Percentiles rank a stretch among this genome's conserved stretches.
These are phyloP conservation scores for Hibiscus tridactylites DNA, from an alignment of 345 rosid species.

Conservation along the genomic window DNA sequence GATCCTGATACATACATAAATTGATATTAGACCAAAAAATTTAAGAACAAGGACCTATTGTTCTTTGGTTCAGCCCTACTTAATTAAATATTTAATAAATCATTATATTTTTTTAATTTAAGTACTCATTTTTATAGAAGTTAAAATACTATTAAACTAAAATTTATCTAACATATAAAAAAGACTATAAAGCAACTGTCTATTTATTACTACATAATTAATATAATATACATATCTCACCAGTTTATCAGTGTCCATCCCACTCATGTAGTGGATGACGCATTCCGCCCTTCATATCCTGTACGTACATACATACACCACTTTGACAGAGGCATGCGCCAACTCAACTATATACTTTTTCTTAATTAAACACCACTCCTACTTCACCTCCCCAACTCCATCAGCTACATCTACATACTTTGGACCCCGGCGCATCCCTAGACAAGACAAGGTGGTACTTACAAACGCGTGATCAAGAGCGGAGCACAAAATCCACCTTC, in stretches of 20 bases:
- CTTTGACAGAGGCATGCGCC: not conserved
- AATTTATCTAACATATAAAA: too few relatives aligned
- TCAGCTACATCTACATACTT: not conserved
- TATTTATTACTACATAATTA: too few relatives aligned
- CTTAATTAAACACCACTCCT: not conserved
- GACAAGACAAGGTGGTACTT: not conserved
- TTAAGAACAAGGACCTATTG: too few relatives aligned
- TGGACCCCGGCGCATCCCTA: not conserved
- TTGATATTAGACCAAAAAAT: too few relatives aligned
- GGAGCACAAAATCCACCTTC: conserved; percentile 62
- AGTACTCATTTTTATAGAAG: too few relatives aligned
- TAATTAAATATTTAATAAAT: too few relatives aligned
- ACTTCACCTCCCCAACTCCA: not conserved
- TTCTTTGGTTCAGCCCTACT: too few relatives aligned
- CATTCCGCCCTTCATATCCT: not conserved
- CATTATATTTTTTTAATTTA: too few relatives aligned
- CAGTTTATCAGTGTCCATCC: not conserved
- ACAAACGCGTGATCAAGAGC: conserved; percentile 75
- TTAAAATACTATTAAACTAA: too few relatives aligned
- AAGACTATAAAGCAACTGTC: not conserved
- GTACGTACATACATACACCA: not conserved
- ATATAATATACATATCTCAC: not conserved
- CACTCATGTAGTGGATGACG: not conserved
- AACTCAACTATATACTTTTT: not conserved
- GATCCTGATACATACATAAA: too few relatives aligned